phyloP scores from a whole-genome alignment of 257 asterid species.

The Ilex asprella region DNA sequence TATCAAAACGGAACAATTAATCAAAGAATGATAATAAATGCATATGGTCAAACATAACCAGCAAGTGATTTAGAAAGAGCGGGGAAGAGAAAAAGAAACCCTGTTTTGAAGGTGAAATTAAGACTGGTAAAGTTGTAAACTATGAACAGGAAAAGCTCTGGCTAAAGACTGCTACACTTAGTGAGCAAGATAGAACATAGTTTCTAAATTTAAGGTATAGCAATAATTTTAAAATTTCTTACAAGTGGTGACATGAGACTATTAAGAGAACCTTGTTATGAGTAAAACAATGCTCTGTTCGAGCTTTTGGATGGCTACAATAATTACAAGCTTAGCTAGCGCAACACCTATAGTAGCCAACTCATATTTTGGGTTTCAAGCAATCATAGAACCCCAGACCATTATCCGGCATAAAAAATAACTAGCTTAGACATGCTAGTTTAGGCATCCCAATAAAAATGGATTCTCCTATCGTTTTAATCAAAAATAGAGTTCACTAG shows the following conservation, averaged over 20 bases:
- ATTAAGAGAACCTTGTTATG: too few relatives aligned
- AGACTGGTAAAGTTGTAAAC: not conserved
- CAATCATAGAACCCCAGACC: too few relatives aligned
- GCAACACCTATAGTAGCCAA: too few relatives aligned
- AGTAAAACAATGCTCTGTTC: too few relatives aligned
- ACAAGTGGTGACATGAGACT: not conserved
- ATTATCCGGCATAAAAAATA: too few relatives aligned
- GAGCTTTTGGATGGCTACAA: too few relatives aligned
- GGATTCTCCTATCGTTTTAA: not conserved
- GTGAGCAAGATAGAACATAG: not conserved
- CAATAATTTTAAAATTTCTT: not conserved
- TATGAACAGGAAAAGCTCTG: slow-evolving; percentile 38
- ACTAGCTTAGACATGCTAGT: too few relatives aligned
- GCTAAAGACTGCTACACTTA: slow-evolving; percentile 16
- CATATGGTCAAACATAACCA: not conserved
- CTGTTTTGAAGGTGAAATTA: not conserved
- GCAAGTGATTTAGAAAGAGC: not conserved
- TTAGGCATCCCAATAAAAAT: too few relatives aligned
- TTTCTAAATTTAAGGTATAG: not conserved
- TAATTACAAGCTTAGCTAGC: too few relatives aligned
- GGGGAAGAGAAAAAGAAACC: not conserved
- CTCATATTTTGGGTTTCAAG: too few relatives aligned
- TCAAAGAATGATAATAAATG: not conserved
- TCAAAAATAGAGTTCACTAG: not conserved
- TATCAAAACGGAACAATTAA: slow-evolving; percentile 3